phyloP scores from a whole-genome alignment of 129 eudicot genomes.

The Dittrichia graveolens region DNA sequence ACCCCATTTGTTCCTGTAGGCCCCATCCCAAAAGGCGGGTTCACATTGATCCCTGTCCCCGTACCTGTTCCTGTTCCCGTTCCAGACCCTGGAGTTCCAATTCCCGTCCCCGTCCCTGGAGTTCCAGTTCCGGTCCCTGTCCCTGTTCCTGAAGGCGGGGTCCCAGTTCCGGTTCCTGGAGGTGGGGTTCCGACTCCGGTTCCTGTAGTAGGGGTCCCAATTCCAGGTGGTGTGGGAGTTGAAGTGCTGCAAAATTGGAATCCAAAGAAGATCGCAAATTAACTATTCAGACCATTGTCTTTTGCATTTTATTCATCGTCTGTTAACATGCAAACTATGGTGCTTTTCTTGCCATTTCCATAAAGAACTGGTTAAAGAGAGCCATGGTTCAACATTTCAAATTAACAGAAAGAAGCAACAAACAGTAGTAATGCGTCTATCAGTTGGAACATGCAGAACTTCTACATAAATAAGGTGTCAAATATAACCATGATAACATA shows the following conservation, averaged over 20 bases:
- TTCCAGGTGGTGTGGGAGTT: conserved; percentile 33
- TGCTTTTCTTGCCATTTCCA: too few relatives aligned
- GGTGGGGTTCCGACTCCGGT: conserved; percentile 21
- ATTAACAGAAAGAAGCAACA: too few relatives aligned
- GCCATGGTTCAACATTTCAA: too few relatives aligned
- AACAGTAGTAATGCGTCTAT: too few relatives aligned
- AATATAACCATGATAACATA: too few relatives aligned
- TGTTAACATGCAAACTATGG: too few relatives aligned
- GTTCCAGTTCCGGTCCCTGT: conserved; percentile 23
- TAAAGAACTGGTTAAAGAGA: too few relatives aligned
- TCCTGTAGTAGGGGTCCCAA: conserved; percentile 19
- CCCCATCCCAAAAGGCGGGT: conserved; percentile 28
- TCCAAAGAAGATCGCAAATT: conserved; percentile 19
- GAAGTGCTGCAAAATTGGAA: conserved; percentile 31
- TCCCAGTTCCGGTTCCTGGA: conserved; percentile 17
- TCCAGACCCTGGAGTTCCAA: conserved; percentile 17
- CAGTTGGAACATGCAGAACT: too few relatives aligned
- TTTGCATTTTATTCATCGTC: too few relatives aligned
- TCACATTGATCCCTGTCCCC: conserved; percentile 34
- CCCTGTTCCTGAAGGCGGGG: conserved; percentile 25
- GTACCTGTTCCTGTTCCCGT: conserved; percentile 18
- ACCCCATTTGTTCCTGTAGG: conserved; percentile 25
- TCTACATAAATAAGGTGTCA: too few relatives aligned
- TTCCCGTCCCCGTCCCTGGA: conserved; percentile 25
- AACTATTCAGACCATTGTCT: neutral